A percentile compares a stretch with the other conserved stretches of the same genome.
Conservation (phyloP, 257 asterid genomes). For the Thymus mandschuricus region DNA sequence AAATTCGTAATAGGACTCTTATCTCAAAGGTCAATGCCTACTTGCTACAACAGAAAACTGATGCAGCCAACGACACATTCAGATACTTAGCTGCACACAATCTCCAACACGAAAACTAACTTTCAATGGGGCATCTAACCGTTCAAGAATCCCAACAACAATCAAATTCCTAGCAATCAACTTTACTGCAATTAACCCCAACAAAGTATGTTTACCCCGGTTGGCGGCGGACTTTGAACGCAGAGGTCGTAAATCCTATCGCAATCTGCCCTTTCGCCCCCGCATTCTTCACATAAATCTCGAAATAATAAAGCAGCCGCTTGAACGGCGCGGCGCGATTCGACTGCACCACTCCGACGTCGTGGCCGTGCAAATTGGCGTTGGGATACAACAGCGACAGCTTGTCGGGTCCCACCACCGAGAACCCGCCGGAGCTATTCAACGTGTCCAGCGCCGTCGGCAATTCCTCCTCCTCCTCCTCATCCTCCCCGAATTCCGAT, state of each 20-base stretch:
- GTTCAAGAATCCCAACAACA: not conserved
- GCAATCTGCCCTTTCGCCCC: slow-evolving; percentile 87
- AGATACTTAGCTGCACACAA: not conserved
- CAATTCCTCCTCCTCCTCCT: slow-evolving; percentile 53
- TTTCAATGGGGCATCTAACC: not conserved
- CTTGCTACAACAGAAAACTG: not conserved
- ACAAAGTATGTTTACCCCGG: slow-evolving; percentile 62
- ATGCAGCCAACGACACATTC: not conserved
- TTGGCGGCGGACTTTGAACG: slow-evolving; percentile 76
- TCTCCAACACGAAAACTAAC: not conserved
- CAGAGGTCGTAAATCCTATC: slow-evolving; percentile 86
- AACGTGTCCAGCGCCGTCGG: slow-evolving; percentile 82
- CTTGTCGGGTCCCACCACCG: slow-evolving; percentile 79
- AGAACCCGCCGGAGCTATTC: slow-evolving; percentile 78
- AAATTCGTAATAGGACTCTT: not conserved
- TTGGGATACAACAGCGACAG: slow-evolving; percentile 69
- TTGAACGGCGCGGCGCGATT: slow-evolving; percentile 79
- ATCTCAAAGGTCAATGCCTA: slow-evolving; percentile 9
- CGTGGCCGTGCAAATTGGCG: slow-evolving; percentile 73
- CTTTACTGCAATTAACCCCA: not conserved
- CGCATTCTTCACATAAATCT: slow-evolving; percentile 73
- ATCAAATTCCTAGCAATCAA: slow-evolving; percentile 17
- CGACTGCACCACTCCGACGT: slow-evolving; percentile 93
- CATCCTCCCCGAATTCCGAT: slow-evolving; percentile 33
- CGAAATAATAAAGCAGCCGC: slow-evolving; percentile 78